Percentiles rank a stretch among this genome's conserved stretches.
Evolutionary conservation across 495 filamentous ascomycete genomes (phyloP).

Genomic region (Eremomyces bilateralis): DNA sequence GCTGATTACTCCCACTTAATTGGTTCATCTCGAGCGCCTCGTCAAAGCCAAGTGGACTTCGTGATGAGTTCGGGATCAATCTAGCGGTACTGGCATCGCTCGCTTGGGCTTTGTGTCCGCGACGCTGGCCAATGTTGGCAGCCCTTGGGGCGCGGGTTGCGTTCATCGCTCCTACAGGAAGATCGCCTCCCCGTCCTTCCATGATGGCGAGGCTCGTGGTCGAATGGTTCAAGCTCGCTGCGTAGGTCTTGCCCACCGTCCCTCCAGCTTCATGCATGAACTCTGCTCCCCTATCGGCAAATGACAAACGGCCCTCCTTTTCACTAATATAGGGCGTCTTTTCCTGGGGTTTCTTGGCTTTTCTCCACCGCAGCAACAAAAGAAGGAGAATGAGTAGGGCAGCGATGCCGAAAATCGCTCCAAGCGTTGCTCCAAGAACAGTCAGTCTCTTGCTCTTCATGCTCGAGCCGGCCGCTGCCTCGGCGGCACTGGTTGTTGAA

Average conservation of each 20-base stretch:
- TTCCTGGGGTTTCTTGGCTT: slow-evolving; percentile 26
- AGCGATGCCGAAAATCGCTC: slow-evolving; percentile 50
- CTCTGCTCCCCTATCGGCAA: slow-evolving; percentile 40
- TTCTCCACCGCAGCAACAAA: slow-evolving; percentile 42
- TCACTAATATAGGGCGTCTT: slow-evolving; percentile 27
- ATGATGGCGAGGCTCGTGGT: slow-evolving; percentile 20
- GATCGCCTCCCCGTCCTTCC: slow-evolving; percentile 17
- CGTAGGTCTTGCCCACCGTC: slow-evolving; percentile 23
- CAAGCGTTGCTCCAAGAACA: slow-evolving; percentile 62
- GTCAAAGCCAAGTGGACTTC: slow-evolving; percentile 10
- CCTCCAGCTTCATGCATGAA: slow-evolving; percentile 29
- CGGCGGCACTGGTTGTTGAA: slow-evolving; percentile 11
- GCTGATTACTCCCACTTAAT: no score
- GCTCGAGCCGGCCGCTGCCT: slow-evolving; percentile 6
- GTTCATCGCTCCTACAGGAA: slow-evolving; percentile 13
- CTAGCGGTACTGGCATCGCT: slow-evolving; percentile 17
- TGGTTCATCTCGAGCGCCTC: slow-evolving; percentile 19
- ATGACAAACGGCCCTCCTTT: slow-evolving; percentile 36
- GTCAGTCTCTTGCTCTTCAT: slow-evolving; percentile 24
- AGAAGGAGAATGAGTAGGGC: slow-evolving; percentile 46
- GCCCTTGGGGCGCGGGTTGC: no score
- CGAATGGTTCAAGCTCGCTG: slow-evolving; percentile 10
- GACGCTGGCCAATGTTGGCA: slow-evolving; percentile 17
- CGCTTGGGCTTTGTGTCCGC: slow-evolving; percentile 11
- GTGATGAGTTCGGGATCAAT: slow-evolving; percentile 13